A percentile compares a stretch with the other conserved stretches of the same genome.
Evolutionary conservation across 1,284 basidiomycete species (phyloP).

Genomic region (Coniophora puteana): DNA sequence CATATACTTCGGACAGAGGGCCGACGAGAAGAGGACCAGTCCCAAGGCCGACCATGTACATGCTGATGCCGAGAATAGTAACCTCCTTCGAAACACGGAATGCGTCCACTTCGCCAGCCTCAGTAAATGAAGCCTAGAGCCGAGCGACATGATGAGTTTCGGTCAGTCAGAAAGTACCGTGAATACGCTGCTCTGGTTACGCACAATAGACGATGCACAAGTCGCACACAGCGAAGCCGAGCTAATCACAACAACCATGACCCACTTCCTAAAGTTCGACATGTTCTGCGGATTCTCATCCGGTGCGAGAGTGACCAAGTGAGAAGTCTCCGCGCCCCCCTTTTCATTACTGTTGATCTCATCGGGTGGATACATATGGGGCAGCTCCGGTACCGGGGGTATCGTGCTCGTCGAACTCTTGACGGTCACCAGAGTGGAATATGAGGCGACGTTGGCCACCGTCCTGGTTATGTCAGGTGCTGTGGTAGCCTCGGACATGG

Average conservation of each 20-base stretch:
- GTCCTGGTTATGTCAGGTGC: too few species aligned
- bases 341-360: too few species aligned
- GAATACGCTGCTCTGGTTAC: constrained; percentile 26
- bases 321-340: too few species aligned
- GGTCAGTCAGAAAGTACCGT: background rate
- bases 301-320: constrained; percentile 36
- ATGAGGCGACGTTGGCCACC: too few species aligned
- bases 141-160: constrained; percentile 1
- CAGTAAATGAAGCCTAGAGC: constrained; percentile 60
- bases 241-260: constrained; percentile 51
- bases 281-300: constrained; percentile 52
- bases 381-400: too few species aligned
- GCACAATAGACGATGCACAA: constrained; percentile 67
- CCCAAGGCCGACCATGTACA: constrained; percentile 66
- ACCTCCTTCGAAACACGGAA: constrained; percentile 64
- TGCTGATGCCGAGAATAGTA: constrained; percentile 63
- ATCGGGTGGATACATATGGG: too few species aligned
- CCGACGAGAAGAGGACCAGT: constrained; percentile 43
- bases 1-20: constrained; percentile 47
- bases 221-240: constrained; percentile 60
- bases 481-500: too few species aligned
- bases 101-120: constrained; percentile 52
- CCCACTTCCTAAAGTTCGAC: constrained; percentile 50
- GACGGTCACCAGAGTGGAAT: too few species aligned
- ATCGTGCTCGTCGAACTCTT: too few species aligned